These are phyloP conservation scores for Penicillium oxalicum DNA, from an alignment of 2,329 filamentous ascomycete species.

Conservation along the genomic window DNA sequence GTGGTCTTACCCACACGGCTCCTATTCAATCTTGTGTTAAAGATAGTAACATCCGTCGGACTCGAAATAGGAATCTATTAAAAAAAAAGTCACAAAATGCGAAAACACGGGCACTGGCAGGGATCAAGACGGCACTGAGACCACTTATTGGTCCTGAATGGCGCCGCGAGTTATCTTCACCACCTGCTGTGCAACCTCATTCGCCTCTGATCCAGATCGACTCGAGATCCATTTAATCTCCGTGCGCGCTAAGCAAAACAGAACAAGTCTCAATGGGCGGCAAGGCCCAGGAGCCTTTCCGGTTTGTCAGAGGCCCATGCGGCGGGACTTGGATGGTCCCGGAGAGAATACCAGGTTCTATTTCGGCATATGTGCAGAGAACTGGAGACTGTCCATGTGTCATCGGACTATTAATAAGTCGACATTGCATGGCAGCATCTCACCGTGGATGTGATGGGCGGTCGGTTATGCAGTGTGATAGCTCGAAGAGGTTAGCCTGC, in stretches of 20 bases:
- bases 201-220: slow-evolving; percentile 11
- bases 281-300: slow-evolving; percentile 7
- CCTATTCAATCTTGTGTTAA: slow-evolving; percentile 10
- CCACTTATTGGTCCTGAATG: slow-evolving; percentile 20
- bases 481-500: slow-evolving; percentile 22
- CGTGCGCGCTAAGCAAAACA: slow-evolving; percentile 25
- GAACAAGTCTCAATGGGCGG: slow-evolving; percentile 15
- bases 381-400: too few species aligned
- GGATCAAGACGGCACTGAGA: slow-evolving; percentile 8
- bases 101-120: slow-evolving; percentile 22
- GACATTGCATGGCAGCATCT: slow-evolving; percentile 4
- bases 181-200: slow-evolving; percentile 11
- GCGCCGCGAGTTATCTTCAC: slow-evolving; percentile 17
- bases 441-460: slow-evolving; percentile 15
- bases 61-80: slow-evolving; percentile 26
- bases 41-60: slow-evolving; percentile 21
- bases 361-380: too few species aligned
- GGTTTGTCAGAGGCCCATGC: slow-evolving; percentile 2
- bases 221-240: slow-evolving; percentile 15
- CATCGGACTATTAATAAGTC: slow-evolving; percentile 19
- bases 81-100: slow-evolving; percentile 23
- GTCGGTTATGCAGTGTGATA: slow-evolving; percentile 17
- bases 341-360: slow-evolving; percentile 6
- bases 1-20: slow-evolving; percentile 8
- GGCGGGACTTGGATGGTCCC: background rate